These are phyloP conservation scores for Calonectria pseudoreteaudii DNA, from an alignment of 2,329 filamentous ascomycete genomes.

Conservation along the genomic window DNA sequence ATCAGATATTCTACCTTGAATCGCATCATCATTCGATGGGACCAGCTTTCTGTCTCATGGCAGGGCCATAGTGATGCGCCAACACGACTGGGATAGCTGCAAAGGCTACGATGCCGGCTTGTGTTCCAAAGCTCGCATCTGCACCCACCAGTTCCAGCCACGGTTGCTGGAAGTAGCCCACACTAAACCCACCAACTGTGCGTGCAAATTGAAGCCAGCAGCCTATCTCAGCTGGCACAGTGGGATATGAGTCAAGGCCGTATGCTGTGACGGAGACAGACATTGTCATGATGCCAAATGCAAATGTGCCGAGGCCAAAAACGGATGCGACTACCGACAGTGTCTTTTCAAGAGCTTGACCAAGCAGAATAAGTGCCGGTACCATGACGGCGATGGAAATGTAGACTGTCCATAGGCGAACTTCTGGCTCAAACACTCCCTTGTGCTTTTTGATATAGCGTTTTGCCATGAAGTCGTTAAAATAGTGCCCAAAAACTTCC, in stretches of 20 bases:
- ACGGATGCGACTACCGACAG: constrained; percentile 46
- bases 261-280: constrained; percentile 61
- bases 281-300: constrained; percentile 63
- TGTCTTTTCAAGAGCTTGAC: constrained; percentile 59
- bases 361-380: constrained; percentile 61
- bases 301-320: constrained; percentile 61
- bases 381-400: constrained; percentile 61
- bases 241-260: constrained; percentile 60
- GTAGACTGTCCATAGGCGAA: constrained; percentile 61
- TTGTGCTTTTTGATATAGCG: constrained; percentile 57
- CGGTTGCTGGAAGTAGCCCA: constrained; percentile 59
- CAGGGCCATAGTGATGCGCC: neutral
- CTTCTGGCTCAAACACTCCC: constrained; percentile 67
- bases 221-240: constrained; percentile 57
- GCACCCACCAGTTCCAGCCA: constrained; percentile 54
- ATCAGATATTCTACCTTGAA: neutral
- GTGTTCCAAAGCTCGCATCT: constrained; percentile 52
- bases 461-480: constrained; percentile 63
- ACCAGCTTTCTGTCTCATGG: neutral
- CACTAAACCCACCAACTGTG: constrained; percentile 57
- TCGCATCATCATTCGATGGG: neutral
- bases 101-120: constrained; percentile 42
- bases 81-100: neutral
- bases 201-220: constrained; percentile 53
- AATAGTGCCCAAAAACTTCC: constrained; percentile 65